Evolutionary conservation across 169 alveolate genomes (phyloP).

Genomic region (Theileria annulata): DNA sequence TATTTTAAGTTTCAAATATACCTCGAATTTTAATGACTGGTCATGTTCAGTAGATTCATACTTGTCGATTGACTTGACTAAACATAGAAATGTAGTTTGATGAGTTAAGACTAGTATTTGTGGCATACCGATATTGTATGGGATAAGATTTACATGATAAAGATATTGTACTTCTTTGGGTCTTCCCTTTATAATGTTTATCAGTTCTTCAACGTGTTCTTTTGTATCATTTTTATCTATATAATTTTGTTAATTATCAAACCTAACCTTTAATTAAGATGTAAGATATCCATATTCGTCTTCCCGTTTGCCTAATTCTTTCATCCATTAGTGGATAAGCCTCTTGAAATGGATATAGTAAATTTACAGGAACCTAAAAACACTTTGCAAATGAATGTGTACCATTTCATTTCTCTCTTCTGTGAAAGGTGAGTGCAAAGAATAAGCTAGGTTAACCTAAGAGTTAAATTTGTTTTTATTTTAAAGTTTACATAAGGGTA

Average conservation of each 20-base stretch:
- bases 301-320: conserved; percentile 78
- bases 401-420: conserved; percentile 73
- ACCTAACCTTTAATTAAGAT: conserved; percentile 75
- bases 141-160: conserved; percentile 72
- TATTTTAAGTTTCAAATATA: background rate
- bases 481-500: conserved; percentile 73
- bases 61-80: conserved; percentile 39
- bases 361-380: conserved; percentile 78
- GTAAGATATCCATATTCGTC: conserved; percentile 85
- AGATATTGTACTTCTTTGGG: conserved; percentile 68
- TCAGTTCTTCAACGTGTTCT: conserved; percentile 78
- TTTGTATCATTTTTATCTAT: conserved; percentile 63
- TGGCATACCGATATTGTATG: conserved; percentile 70
- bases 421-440: conserved; percentile 82
- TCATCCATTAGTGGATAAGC: conserved; percentile 80
- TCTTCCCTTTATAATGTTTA: conserved; percentile 61
- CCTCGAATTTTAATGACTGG: conserved; percentile 38
- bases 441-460: conserved; percentile 80
- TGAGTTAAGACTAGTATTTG: background rate
- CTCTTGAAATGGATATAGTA: conserved; percentile 80
- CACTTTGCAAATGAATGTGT: conserved; percentile 18
- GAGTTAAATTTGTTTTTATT: background rate
- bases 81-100: background rate
- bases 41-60: conserved; percentile 44
- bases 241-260: background rate